Conservation (phyloP, 1,284 basidiomycete genomes). For the Phenoliferia sp. region DNA sequence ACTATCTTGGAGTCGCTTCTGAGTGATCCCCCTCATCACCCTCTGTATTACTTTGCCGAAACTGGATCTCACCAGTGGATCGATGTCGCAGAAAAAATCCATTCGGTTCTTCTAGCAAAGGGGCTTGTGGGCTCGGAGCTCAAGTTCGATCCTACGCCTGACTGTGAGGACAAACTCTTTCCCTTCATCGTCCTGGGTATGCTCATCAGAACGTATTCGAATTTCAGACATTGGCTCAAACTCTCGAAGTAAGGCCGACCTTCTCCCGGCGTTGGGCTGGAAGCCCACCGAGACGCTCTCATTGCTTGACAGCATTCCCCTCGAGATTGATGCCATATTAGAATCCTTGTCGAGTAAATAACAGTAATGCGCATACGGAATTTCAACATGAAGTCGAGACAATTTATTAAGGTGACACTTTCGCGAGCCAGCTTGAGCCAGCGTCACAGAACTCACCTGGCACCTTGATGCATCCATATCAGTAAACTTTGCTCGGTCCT, state of each 20-base stretch:
- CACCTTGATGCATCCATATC: too few species aligned
- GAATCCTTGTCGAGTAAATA: not conserved
- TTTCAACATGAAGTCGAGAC: too few species aligned
- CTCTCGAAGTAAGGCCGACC: not conserved
- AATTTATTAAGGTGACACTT: too few species aligned
- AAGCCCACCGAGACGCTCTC: not conserved
- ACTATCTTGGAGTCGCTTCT: conserved; percentile 3
- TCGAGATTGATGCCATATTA: not conserved
- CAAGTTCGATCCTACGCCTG: not conserved
- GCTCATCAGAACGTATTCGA: not conserved
- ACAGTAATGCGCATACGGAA: not conserved
- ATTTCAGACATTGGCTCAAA: not conserved
- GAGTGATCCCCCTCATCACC: not conserved
- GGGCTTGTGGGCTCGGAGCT: not conserved
- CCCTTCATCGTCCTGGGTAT: too few species aligned
- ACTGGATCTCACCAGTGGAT: conserved; percentile 13
- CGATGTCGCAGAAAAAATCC: not conserved
- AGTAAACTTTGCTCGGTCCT: too few species aligned
- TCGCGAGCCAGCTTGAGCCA: too few species aligned
- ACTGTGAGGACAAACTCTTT: not conserved
- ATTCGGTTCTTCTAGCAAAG: not conserved
- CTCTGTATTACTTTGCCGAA: conserved; percentile 14
- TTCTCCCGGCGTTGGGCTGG: not conserved
- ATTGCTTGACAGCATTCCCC: not conserved
- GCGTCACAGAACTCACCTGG: too few species aligned